Conservation (phyloP, 192 early-diverging fungal species). For the Coemansia sp. region DNA sequence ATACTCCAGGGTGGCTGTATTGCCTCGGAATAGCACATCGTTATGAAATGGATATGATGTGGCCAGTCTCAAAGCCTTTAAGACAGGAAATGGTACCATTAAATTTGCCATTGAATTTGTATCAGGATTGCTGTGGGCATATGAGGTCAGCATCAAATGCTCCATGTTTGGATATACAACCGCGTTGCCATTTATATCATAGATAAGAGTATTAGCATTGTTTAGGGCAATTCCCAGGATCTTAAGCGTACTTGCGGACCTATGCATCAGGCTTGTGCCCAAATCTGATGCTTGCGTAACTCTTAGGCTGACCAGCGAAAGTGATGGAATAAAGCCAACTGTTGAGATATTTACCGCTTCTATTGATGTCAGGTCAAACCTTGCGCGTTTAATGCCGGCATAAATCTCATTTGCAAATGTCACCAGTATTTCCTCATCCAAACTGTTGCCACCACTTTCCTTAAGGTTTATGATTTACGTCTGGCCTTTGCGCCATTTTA, state of each 20-base stretch:
- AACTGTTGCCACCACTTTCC: neutral
- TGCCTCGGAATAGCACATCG: slow-evolving; percentile 8
- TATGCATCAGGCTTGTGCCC: neutral
- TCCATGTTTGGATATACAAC: slow-evolving; percentile 7
- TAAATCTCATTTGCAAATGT: neutral
- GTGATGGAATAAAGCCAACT: neutral
- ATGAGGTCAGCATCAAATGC: neutral
- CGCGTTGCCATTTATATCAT: neutral
- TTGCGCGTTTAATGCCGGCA: neutral
- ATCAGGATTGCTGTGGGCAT: neutral
- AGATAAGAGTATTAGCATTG: neutral
- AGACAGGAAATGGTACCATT: neutral
- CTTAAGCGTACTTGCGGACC: neutral
- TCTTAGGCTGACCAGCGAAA: neutral
- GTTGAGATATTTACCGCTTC: too few relatives aligned
- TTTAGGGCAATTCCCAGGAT: neutral
- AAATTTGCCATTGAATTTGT: neutral
- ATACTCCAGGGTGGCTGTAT: neutral
- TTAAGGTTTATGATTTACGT: neutral
- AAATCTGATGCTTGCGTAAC: neutral
- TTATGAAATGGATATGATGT: slow-evolving; percentile 8
- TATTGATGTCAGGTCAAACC: too few relatives aligned
- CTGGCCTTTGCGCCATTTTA: neutral
- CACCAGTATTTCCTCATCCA: neutral
- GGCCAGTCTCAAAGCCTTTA: neutral